phyloP scores from a whole-genome alignment of 176 grass and related monocot genomes.

The Avena insularis region DNA sequence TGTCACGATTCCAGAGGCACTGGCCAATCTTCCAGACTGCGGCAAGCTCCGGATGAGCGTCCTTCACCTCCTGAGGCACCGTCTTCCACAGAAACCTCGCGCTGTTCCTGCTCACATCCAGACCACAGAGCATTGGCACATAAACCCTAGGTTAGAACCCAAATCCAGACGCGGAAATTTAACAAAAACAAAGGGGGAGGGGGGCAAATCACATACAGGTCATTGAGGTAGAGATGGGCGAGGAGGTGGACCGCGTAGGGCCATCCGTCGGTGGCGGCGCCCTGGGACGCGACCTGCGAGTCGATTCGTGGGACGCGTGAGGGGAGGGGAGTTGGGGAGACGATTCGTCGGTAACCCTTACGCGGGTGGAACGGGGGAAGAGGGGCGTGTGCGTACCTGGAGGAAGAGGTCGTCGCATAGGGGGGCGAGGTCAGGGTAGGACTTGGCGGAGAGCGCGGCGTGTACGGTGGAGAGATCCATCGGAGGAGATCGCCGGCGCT shows the following conservation, averaged over 20 bases:
- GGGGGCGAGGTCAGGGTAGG: slow-evolving; percentile 53
- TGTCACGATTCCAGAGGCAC: slow-evolving; percentile 84
- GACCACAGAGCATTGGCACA: background rate
- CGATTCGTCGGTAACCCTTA: slow-evolving; percentile 21
- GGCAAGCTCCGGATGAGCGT: slow-evolving; percentile 67
- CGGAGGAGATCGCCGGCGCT: slow-evolving; percentile 33
- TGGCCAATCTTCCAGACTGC: slow-evolving; percentile 84
- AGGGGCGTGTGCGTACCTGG: slow-evolving; percentile 34
- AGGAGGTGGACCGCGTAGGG: slow-evolving; percentile 90
- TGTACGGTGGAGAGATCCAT: slow-evolving; percentile 78
- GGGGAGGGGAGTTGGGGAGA: background rate
- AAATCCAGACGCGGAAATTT: background rate
- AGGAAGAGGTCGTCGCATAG: slow-evolving; percentile 83
- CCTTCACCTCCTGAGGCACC: slow-evolving; percentile 75
- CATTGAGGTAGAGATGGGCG: slow-evolving; percentile 73
- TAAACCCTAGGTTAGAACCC: slow-evolving; percentile 26
- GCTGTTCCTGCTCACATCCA: slow-evolving; percentile 67
- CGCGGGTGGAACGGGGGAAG: background rate
- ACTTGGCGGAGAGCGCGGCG: slow-evolving; percentile 58
- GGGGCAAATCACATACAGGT: slow-evolving; percentile 54
- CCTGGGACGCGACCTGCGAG: slow-evolving; percentile 62
- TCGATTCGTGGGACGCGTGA: background rate
- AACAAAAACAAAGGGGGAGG: background rate
- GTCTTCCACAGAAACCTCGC: slow-evolving; percentile 91
- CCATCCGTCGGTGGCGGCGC: slow-evolving; percentile 73